Conservation (phyloP, 2,329 filamentous ascomycete species). For the Xylariaceae sp. region DNA sequence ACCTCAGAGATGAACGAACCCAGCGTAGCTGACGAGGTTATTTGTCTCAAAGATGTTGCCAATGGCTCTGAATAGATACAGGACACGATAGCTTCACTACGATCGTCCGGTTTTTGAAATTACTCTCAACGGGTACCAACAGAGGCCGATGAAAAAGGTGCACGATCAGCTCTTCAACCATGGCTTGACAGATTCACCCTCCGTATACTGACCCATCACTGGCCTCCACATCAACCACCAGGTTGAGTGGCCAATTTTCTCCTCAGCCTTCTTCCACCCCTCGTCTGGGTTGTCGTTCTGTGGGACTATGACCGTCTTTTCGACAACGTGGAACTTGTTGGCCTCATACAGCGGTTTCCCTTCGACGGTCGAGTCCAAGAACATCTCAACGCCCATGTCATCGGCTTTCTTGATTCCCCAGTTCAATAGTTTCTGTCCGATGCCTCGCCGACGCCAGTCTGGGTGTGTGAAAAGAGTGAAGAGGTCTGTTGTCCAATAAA, state of each 20-base stretch:
- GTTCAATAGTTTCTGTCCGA: conserved; percentile 15
- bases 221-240: conserved; percentile 4
- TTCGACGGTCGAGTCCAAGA: conserved; percentile 15
- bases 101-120: too few species aligned
- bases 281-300: conserved; percentile 10
- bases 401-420: conserved; percentile 18
- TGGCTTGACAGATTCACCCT: conserved; percentile 9
- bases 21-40: too few species aligned
- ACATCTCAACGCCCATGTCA: conserved; percentile 15
- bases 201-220: conserved; percentile 5
- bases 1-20: too few species aligned
- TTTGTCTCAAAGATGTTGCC: too few species aligned
- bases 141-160: neutral
- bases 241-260: conserved; percentile 28
- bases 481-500: conserved; percentile 7
- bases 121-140: too few species aligned
- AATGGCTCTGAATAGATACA: too few species aligned
- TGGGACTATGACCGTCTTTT: conserved; percentile 12
- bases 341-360: conserved; percentile 17
- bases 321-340: conserved; percentile 11
- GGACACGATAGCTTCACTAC: too few species aligned
- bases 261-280: conserved; percentile 21
- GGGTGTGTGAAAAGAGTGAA: conserved; percentile 19
- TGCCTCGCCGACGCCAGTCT: conserved; percentile 14
- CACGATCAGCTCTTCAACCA: conserved; percentile 3